These are phyloP conservation scores for Ormosia semicastrata DNA, from an alignment of 306 rosid species.

Conservation along the genomic window DNA sequence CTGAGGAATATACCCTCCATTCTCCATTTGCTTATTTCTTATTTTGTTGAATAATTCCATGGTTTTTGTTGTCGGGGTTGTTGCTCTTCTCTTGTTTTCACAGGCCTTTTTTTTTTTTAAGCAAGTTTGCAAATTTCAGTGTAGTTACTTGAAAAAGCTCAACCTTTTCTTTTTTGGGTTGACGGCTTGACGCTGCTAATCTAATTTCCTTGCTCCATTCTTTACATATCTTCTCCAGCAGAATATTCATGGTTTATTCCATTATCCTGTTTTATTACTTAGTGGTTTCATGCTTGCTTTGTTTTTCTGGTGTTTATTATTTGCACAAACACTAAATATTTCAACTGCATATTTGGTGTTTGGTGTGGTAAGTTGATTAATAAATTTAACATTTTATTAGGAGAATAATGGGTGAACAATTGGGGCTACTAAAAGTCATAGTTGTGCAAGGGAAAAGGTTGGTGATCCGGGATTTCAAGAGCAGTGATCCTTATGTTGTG, in stretches of 20 bases:
- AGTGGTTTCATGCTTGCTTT: not conserved
- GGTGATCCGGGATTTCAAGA: slow-evolving; percentile 94
- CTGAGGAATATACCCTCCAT: not conserved
- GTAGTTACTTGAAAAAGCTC: not conserved
- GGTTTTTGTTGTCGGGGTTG: not conserved
- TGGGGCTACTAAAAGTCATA: slow-evolving; percentile 70
- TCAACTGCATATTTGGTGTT: slow-evolving; percentile 8
- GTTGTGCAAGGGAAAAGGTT: slow-evolving; percentile 82
- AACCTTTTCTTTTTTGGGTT: too few species aligned
- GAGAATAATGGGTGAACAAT: slow-evolving; percentile 59
- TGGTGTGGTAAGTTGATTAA: not conserved
- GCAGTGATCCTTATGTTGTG: slow-evolving; percentile 96
- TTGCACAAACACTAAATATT: not conserved
- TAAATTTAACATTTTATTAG: slow-evolving; percentile 1
- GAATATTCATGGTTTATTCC: not conserved
- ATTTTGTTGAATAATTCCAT: not conserved
- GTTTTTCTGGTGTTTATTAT: not conserved
- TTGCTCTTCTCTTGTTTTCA: not conserved
- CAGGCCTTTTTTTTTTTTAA: not conserved
- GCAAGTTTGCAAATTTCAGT: not conserved
- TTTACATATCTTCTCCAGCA: not conserved
- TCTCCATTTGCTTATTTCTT: not conserved
- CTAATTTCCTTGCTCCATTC: not conserved
- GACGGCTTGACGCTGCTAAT: not conserved
- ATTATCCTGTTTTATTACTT: too few species aligned